Base-by-base conservation (phyloP, 2,329 filamentous ascomycete species). In the Fusarium papillatum region DNA sequence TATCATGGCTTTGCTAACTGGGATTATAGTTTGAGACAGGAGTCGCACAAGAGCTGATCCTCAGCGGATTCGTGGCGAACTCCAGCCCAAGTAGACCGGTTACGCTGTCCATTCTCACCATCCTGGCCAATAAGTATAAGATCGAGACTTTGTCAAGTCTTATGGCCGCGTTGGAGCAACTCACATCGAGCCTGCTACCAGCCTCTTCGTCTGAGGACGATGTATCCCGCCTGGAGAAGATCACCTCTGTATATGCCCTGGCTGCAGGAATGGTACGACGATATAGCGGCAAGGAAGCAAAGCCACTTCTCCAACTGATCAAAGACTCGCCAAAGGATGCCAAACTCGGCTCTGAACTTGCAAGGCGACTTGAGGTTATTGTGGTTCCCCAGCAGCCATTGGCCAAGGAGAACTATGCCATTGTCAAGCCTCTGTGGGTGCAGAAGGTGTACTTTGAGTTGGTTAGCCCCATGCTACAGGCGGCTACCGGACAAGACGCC, bases 361-460 rank as follows among this genome's bases (percentile, higher is more conserved):
- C 85, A 2, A 83, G 84, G 7, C 82, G 84, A 1, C 77, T 89
- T 19, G 85, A 88, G 31, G 81, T 84, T 63, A 79, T 89, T 11
- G 84, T 88, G 50, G 82, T 83, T 5, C 82, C 84, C 7, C 85
- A 86, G 64, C 78, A 80, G 2, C 80, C 83, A 36, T 81, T 89
- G 2, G 81, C 80, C 19, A 81, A 85, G 59, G 84, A 86, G 7
- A 84, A 83, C 72, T 87, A 86, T 67, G 86, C 86, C 6, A 73
- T 85, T 3, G 80, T 87, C 38, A 87, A 86, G 73, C 85, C 85
- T 5, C 81, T 90, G 1, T 87, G 86, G 85, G 81, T 84, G 70
- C 89, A 90, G 70, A 88, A 88, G 80, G 81, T 87, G 3, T 90
- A 89, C 77, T 82, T 86, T 59, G 83, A 87, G 61, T 80, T 89